These are phyloP conservation scores for Fusarium albidum DNA, from an alignment of 2,329 filamentous ascomycete species.

Conservation along the genomic window DNA sequence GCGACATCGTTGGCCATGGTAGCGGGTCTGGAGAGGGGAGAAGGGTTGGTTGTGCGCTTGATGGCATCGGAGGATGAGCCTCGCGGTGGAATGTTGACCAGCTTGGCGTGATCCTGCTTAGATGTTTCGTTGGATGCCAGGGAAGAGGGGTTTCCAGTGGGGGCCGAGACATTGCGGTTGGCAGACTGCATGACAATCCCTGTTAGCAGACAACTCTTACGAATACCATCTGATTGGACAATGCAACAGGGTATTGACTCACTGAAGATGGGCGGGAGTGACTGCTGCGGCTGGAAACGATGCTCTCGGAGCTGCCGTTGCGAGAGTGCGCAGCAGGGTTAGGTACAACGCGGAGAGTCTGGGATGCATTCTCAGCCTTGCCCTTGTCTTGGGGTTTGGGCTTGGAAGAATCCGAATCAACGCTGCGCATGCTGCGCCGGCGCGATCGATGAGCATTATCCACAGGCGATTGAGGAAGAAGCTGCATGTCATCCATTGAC, in stretches of 20 bases:
- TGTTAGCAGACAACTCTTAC: slow-evolving; percentile 56
- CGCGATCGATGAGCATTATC: slow-evolving; percentile 81
- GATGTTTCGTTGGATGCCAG: slow-evolving; percentile 56
- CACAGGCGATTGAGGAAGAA: slow-evolving; percentile 63
- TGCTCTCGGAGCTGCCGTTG: slow-evolving; percentile 72
- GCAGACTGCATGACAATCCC: slow-evolving; percentile 60
- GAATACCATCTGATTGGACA: slow-evolving; percentile 54
- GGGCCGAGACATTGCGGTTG: slow-evolving; percentile 65
- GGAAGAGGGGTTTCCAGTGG: slow-evolving; percentile 62
- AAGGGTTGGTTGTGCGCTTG: slow-evolving; percentile 73
- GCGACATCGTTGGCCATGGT: slow-evolving; percentile 65
- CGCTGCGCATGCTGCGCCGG: slow-evolving; percentile 81
- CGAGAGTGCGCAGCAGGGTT: slow-evolving; percentile 45
- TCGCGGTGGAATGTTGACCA: slow-evolving; percentile 67
- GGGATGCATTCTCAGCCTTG: slow-evolving; percentile 50
- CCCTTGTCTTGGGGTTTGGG: slow-evolving; percentile 32
- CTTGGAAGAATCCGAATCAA: slow-evolving; percentile 48
- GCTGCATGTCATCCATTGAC: slow-evolving; percentile 73
- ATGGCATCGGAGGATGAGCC: slow-evolving; percentile 71
- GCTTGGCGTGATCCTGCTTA: slow-evolving; percentile 62
- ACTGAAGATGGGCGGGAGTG: slow-evolving; percentile 72
- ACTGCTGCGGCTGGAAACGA: slow-evolving; percentile 64
- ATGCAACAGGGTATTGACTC: slow-evolving; percentile 53
- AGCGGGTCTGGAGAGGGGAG: slow-evolving; percentile 77
- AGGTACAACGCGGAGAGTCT: slow-evolving; percentile 49